These are phyloP conservation scores for Camelina hispida DNA, from an alignment of 345 rosid species.

Conservation along the genomic window DNA sequence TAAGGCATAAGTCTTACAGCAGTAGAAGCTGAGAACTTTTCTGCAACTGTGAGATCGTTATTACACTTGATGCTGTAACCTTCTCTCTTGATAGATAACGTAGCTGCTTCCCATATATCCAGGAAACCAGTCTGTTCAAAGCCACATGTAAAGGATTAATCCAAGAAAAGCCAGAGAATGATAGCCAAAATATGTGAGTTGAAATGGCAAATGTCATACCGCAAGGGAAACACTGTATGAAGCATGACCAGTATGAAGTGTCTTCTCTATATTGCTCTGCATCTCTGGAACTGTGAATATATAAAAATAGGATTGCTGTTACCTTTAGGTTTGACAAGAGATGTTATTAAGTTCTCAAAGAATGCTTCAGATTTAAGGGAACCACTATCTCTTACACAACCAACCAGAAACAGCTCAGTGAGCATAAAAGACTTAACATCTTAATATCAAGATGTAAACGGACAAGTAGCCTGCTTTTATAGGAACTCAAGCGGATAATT, in stretches of 20 bases:
- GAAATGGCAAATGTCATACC: slow-evolving; percentile 57
- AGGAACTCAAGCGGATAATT: neutral
- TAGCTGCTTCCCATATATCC: slow-evolving; percentile 89
- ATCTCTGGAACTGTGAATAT: slow-evolving; percentile 71
- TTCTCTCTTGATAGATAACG: slow-evolving; percentile 78
- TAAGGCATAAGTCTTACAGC: slow-evolving; percentile 56
- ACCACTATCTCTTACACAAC: slow-evolving; percentile 11
- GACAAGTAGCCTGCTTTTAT: neutral
- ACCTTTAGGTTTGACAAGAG: too few relatives aligned
- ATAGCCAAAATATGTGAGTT: slow-evolving; percentile 15
- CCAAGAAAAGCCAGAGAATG: slow-evolving; percentile 26
- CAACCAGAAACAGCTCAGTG: slow-evolving; percentile 17
- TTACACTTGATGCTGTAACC: slow-evolving; percentile 73
- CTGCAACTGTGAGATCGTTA: slow-evolving; percentile 57
- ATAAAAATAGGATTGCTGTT: slow-evolving; percentile 18
- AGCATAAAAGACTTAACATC: slow-evolving; percentile 14
- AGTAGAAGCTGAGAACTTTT: slow-evolving; percentile 73
- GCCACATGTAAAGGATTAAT: slow-evolving; percentile 40
- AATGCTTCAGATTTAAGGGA: slow-evolving; percentile 18
- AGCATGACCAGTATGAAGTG: slow-evolving; percentile 70
- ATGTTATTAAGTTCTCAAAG: slow-evolving; percentile 5
- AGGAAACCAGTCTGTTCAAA: slow-evolving; percentile 64
- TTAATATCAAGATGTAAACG: neutral
- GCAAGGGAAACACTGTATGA: slow-evolving; percentile 65
- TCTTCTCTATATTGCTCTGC: slow-evolving; percentile 72